A percentile compares a stretch with the other conserved stretches of the same genome.
Evolutionary conservation across 257 asterid species (phyloP).

Genomic region (Gardenia jasminoides): DNA sequence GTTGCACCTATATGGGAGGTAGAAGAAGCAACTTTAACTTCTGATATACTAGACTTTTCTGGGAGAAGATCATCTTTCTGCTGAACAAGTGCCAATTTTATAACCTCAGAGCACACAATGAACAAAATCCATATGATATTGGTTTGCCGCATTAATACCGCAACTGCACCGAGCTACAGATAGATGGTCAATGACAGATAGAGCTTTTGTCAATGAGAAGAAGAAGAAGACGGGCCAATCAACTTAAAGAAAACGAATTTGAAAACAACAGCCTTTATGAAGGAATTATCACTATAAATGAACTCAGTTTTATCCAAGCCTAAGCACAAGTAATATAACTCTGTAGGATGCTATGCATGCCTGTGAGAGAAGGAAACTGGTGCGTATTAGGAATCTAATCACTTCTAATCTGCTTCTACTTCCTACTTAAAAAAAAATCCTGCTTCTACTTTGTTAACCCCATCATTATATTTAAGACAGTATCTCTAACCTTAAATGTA

Average conservation of each 20-base stretch:
- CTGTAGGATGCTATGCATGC: not conserved
- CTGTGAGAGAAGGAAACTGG: not conserved
- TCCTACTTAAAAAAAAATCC: no score
- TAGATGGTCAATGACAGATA: slow-evolving; percentile 20
- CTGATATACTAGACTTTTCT: slow-evolving; percentile 36
- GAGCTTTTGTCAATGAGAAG: slow-evolving; percentile 14
- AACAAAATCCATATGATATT: slow-evolving; percentile 89
- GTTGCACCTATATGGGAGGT: slow-evolving; percentile 28
- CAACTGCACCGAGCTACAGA: slow-evolving; percentile 72
- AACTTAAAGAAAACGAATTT: not conserved
- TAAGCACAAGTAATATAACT: not conserved
- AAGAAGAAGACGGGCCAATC: not conserved
- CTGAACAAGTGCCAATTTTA: slow-evolving; percentile 49
- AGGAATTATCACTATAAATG: not conserved
- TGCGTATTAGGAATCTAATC: not conserved
- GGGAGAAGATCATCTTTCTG: slow-evolving; percentile 31
- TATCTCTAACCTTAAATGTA: not conserved
- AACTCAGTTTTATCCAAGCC: not conserved
- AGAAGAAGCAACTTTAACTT: slow-evolving; percentile 33
- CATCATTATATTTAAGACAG: not conserved
- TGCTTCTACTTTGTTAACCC: not conserved
- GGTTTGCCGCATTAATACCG: slow-evolving; percentile 89
- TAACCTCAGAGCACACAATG: slow-evolving; percentile 67
- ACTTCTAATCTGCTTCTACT: not conserved
- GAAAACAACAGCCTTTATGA: not conserved